Conservation (phyloP, 148 eudicot species). For the Cornus florida region DNA sequence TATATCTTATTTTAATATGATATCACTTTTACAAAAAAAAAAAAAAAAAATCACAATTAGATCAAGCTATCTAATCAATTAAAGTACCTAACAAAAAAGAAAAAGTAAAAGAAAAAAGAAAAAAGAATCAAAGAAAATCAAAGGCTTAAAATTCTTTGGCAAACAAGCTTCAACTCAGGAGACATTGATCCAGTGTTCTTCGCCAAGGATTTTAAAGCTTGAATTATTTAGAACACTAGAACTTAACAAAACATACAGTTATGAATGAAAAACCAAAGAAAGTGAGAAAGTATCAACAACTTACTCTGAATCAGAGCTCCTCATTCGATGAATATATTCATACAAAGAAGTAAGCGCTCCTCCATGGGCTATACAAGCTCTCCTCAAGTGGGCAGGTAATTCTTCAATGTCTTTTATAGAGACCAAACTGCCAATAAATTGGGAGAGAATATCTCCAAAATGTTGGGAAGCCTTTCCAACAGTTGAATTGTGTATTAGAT, state of each 20-base stretch:
- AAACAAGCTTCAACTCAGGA: constrained; percentile 4
- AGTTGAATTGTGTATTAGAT: constrained; percentile 6
- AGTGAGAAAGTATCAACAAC: constrained; percentile 26
- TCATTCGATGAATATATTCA: constrained; percentile 91
- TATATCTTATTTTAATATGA: too few species aligned
- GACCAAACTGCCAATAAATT: constrained; percentile 70
- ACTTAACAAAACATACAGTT: not conserved
- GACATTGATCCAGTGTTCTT: not conserved
- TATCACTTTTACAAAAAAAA: not conserved
- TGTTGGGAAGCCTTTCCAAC: constrained; percentile 88
- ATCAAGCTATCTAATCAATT: not conserved
- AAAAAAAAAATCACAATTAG: not conserved
- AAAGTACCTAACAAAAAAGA: too few species aligned
- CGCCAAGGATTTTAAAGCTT: not conserved
- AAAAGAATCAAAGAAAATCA: not conserved
- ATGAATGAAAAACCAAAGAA: not conserved
- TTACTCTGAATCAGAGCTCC: constrained; percentile 71
- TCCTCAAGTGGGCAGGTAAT: constrained; percentile 63
- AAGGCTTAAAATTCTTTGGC: not conserved
- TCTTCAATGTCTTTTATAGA: constrained; percentile 47
- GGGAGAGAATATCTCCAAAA: constrained; percentile 87
- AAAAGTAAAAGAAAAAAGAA: too few species aligned
- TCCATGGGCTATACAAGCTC: constrained; percentile 82
- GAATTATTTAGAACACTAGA: not conserved
- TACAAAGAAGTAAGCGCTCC: constrained; percentile 78